Evolutionary conservation across 2,329 filamentous ascomycete genomes (phyloP).

Genomic region (Triangularia setosa): DNA sequence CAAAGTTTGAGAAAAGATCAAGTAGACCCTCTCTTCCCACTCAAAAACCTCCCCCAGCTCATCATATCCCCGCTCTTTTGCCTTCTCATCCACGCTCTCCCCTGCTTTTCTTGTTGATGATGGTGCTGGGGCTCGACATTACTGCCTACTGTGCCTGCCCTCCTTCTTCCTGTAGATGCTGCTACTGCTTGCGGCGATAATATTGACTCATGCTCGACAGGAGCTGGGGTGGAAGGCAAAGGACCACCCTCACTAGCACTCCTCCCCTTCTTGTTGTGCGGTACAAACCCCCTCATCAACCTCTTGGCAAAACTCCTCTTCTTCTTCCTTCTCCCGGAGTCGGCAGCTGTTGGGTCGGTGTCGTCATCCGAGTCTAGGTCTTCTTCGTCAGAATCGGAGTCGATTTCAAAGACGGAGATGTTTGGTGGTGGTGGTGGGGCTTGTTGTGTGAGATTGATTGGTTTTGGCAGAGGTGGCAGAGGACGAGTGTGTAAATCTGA

Average conservation of each 20-base stretch:
- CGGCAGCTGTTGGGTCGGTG: background rate
- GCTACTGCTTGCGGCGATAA: background rate
- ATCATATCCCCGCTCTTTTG: background rate
- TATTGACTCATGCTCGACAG: background rate
- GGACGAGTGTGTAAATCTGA: constrained; percentile 10
- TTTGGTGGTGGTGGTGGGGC: constrained; percentile 18
- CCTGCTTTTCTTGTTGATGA: background rate
- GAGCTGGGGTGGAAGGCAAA: background rate
- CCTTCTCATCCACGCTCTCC: background rate
- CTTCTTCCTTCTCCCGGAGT: background rate
- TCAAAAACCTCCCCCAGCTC: background rate
- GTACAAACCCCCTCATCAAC: background rate
- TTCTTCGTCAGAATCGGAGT: constrained; percentile 40
- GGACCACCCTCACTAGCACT: background rate
- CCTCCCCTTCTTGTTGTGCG: background rate
- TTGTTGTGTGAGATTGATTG: background rate
- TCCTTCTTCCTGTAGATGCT: background rate
- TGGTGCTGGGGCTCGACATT: background rate
- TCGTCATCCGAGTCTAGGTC: background rate
- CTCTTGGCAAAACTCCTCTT: background rate
- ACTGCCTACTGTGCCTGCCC: background rate
- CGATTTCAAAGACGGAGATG: constrained; percentile 47
- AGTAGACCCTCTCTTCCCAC: background rate
- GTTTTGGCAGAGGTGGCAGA: constrained; percentile 10
- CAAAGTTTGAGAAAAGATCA: background rate